A percentile compares a stretch with the other conserved stretches of the same genome.
Conservation (phyloP, 2,329 filamentous ascomycete species). For the Colletotrichum orbiculare region DNA sequence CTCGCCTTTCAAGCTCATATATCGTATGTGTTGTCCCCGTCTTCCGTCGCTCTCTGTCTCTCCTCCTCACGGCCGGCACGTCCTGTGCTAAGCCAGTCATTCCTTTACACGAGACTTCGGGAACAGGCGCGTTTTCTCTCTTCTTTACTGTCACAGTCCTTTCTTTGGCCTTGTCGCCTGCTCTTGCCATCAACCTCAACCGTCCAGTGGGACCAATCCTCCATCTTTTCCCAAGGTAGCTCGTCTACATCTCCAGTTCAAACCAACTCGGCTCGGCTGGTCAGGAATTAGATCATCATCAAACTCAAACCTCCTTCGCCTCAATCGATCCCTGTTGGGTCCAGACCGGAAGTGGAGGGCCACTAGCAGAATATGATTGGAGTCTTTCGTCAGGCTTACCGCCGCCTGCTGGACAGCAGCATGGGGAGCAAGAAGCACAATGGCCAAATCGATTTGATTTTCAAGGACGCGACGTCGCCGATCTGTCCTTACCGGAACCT, state of each 20-base stretch:
- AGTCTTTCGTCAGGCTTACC: conserved; percentile 8
- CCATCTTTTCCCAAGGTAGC: conserved; percentile 15
- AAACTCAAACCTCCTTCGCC: conserved; percentile 13
- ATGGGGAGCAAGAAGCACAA: conserved; percentile 13
- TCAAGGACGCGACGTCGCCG: not conserved
- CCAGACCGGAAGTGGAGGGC: conserved; percentile 32
- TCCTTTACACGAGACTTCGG: conserved; percentile 14
- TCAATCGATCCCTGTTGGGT: conserved; percentile 34
- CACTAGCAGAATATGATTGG: conserved; percentile 34
- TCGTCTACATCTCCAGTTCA: conserved; percentile 34
- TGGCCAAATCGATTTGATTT: not conserved
- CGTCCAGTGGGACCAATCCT: conserved; percentile 19
- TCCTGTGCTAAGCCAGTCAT: conserved; percentile 30
- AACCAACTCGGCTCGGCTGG: conserved; percentile 22
- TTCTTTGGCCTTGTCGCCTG: not conserved
- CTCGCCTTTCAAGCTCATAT: not conserved
- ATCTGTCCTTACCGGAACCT: conserved; percentile 9
- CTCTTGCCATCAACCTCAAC: conserved; percentile 8
- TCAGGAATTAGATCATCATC: conserved; percentile 21
- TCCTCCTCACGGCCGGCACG: conserved; percentile 36
- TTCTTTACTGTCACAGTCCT: not conserved
- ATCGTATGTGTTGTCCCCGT: not conserved
- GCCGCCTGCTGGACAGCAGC: conserved; percentile 36
- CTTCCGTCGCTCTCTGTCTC: conserved; percentile 3
- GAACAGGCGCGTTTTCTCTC: not conserved